A percentile compares a stretch with the other conserved stretches of the same genome.
phyloP scores from a whole-genome alignment of 352 stramenopile genomes.

The Pythium monospermum region DNA sequence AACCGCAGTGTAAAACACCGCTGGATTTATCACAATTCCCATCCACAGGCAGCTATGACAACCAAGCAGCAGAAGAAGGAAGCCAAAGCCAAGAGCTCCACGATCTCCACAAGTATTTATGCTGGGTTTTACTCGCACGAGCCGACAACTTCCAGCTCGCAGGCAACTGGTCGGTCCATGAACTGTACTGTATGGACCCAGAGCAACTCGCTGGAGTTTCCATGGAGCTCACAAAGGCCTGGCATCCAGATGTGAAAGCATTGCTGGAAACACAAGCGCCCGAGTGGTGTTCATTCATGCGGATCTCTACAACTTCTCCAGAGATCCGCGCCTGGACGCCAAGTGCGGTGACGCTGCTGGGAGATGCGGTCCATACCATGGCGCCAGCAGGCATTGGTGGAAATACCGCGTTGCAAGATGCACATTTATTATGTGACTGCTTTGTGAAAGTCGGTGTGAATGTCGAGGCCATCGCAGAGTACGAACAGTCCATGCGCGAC shows the following conservation, averaged over 20 bases:
- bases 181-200: constrained; percentile 43
- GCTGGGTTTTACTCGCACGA: constrained; percentile 52
- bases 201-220: constrained; percentile 40
- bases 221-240: constrained; percentile 45
- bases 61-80: constrained; percentile 2
- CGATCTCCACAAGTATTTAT: constrained; percentile 48
- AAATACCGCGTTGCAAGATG: constrained; percentile 52
- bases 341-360: constrained; percentile 44
- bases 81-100: constrained; percentile 17
- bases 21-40: constrained; percentile 30
- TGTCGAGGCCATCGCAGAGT: constrained; percentile 40
- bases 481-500: constrained; percentile 49
- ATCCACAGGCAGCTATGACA: constrained; percentile 1
- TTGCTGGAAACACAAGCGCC: constrained; percentile 38
- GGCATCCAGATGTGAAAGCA: constrained; percentile 36
- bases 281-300: constrained; percentile 53
- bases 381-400: constrained; percentile 45
- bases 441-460: constrained; percentile 41
- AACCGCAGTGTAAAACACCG: constrained; percentile 34
- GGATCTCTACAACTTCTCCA: constrained; percentile 54
- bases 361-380: constrained; percentile 64
- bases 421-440: constrained; percentile 36
- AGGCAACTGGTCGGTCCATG: constrained; percentile 24
- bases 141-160: constrained; percentile 34
- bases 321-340: constrained; percentile 41